Evolutionary conservation across 768 basidiomycete genomes (phyloP).

Genomic region (Cystofilobasidium capitatum): DNA sequence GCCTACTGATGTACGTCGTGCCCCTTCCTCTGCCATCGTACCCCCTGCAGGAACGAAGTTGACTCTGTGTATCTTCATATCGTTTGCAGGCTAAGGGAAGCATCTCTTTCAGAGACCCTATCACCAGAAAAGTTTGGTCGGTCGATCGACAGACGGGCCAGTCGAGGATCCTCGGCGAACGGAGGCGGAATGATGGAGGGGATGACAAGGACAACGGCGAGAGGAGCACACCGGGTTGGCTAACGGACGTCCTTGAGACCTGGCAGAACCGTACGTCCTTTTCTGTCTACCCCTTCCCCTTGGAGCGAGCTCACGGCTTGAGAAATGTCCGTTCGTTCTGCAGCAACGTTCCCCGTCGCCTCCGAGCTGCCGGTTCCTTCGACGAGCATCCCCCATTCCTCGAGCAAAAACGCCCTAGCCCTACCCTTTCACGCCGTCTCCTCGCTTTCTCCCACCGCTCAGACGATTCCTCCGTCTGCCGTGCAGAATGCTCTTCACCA

Average conservation of each 20-base stretch:
- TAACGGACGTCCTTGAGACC: background rate
- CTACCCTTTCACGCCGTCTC: background rate
- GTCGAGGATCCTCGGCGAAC: constrained; percentile 44
- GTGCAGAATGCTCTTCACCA: constrained; percentile 42
- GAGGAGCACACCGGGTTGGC: background rate
- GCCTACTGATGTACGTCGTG: background rate
- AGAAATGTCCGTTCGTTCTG: background rate
- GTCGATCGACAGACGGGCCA: constrained; percentile 63
- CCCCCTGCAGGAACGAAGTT: background rate
- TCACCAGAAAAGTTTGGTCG: constrained; percentile 51
- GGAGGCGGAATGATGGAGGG: background rate
- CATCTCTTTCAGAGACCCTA: constrained; percentile 46
- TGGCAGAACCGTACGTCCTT: constrained; percentile 6
- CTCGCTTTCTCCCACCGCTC: background rate
- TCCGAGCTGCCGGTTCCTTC: background rate
- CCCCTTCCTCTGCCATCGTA: background rate
- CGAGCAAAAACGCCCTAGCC: background rate
- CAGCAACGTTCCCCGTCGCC: constrained; percentile 10
- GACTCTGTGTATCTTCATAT: background rate
- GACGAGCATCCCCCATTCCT: too few relatives aligned
- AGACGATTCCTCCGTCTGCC: background rate
- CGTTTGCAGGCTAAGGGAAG: too few relatives aligned
- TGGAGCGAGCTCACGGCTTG: background rate
- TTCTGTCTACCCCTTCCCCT: background rate
- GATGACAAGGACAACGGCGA: background rate